Percentiles rank a stretch among this genome's conserved stretches.
phyloP scores from a whole-genome alignment of 257 asterid genomes.

The Lavandula angustifolia region DNA sequence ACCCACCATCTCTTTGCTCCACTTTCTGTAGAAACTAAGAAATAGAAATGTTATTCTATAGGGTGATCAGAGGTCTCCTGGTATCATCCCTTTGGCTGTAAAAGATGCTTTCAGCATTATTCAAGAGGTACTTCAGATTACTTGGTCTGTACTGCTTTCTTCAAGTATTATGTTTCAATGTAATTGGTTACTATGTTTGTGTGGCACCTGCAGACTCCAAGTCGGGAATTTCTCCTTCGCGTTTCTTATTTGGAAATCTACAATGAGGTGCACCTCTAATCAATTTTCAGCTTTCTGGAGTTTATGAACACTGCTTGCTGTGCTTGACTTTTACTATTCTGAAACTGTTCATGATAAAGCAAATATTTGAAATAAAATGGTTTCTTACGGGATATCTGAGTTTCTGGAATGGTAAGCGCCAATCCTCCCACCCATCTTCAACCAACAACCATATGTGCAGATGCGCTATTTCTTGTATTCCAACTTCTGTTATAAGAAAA shows the following conservation, averaged over 20 bases:
- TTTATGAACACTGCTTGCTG: constrained; percentile 26
- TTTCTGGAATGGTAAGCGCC: constrained; percentile 11
- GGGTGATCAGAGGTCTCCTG: constrained; percentile 99
- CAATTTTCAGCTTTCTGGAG: constrained; percentile 24
- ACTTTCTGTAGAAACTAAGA: constrained; percentile 27
- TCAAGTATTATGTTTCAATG: constrained; percentile 30
- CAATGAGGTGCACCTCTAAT: constrained; percentile 74
- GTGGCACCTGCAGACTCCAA: constrained; percentile 77
- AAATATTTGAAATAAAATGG: background rate
- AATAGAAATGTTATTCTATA: constrained; percentile 33
- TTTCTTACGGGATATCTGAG: constrained; percentile 11
- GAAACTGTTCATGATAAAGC: background rate
- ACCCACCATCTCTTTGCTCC: constrained; percentile 18
- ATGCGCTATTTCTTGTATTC: background rate
- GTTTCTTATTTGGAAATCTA: constrained; percentile 97
- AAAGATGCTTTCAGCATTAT: constrained; percentile 97
- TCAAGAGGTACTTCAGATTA: constrained; percentile 80
- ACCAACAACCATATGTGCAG: constrained; percentile 13
- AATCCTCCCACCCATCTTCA: constrained; percentile 23
- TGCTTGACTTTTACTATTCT: constrained; percentile 27
- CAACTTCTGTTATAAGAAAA: constrained; percentile 20
- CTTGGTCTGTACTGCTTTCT: constrained; percentile 32
- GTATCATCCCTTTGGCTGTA: constrained; percentile 96
- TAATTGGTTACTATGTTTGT: constrained; percentile 27
- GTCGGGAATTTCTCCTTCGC: constrained; percentile 93